Percentiles rank a stretch among this genome's conserved stretches.
phyloP scores from a whole-genome alignment of 192 early-diverging fungal species.

The Chytriomyces sp. region DNA sequence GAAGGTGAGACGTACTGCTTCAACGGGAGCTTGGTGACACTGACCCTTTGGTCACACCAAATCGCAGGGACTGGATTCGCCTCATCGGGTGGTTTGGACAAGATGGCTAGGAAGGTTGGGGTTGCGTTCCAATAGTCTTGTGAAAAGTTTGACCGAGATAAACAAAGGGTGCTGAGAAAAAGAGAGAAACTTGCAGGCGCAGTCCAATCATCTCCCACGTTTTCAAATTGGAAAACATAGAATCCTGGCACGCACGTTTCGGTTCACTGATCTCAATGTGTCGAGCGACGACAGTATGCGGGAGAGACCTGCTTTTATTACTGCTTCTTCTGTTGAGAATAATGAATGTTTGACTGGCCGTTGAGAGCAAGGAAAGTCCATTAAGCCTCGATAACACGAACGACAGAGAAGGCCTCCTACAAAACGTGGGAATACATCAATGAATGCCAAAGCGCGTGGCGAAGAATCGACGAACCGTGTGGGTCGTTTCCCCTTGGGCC shows the following conservation, averaged over 20 bases:
- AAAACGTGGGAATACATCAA: not conserved
- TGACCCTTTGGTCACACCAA: not conserved
- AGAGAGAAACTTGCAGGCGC: too few relatives aligned
- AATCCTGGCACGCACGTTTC: too few relatives aligned
- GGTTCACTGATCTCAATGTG: too few relatives aligned
- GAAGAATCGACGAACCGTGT: not conserved
- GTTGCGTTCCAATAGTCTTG: conserved; percentile 70
- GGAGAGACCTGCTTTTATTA: too few relatives aligned
- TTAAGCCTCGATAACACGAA: not conserved
- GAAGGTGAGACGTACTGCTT: conserved; percentile 54
- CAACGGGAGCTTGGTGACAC: not conserved
- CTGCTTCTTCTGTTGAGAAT: too few relatives aligned
- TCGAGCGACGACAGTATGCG: too few relatives aligned
- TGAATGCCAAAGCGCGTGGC: not conserved
- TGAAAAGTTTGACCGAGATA: too few relatives aligned
- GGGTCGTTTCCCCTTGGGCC: not conserved
- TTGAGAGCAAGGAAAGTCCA: not conserved
- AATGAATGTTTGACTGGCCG: too few relatives aligned
- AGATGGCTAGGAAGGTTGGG: conserved; percentile 58
- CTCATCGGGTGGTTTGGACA: conserved; percentile 65
- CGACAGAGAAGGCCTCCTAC: not conserved
- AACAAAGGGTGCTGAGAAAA: too few relatives aligned
- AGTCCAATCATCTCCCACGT: too few relatives aligned
- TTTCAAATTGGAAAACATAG: too few relatives aligned
- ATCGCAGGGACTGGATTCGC: conserved; percentile 63